Evolutionary conservation across 106 monocot genomes (phyloP).

Genomic region (Acanthochlamys bracteata): DNA sequence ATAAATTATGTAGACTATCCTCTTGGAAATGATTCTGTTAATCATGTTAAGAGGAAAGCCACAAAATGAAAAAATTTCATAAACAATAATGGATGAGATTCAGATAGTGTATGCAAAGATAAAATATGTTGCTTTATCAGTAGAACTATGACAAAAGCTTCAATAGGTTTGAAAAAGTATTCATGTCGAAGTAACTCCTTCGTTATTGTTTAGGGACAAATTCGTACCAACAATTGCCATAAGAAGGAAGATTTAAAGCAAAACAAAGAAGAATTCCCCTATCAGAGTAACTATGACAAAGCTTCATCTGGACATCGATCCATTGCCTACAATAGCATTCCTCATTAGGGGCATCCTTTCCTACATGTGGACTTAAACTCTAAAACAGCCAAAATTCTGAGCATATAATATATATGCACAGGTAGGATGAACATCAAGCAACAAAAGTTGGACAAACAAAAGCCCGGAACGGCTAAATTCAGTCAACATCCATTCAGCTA

Average conservation of each 20-base stretch:
- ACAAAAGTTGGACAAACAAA: too few relatives aligned
- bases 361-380: not conserved
- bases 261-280: slow-evolving; percentile 6
- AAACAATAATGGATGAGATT: too few relatives aligned
- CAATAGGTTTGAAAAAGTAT: slow-evolving; percentile 2
- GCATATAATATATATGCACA: not conserved
- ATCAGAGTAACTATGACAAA: slow-evolving; percentile 41
- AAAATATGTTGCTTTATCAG: not conserved
- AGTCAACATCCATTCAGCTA: too few relatives aligned
- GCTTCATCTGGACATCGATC: slow-evolving; percentile 31
- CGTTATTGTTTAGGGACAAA: not conserved
- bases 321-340: slow-evolving; percentile 22
- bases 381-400: not conserved
- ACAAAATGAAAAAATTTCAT: too few relatives aligned
- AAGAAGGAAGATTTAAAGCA: not conserved
- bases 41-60: too few relatives aligned
- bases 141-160: not conserved
- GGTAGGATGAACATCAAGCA: too few relatives aligned
- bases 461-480: too few relatives aligned
- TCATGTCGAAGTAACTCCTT: slow-evolving; percentile 8
- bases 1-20: too few relatives aligned
- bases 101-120: too few relatives aligned
- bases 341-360: slow-evolving; percentile 20
- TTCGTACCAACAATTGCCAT: not conserved
- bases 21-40: too few relatives aligned